Percentiles rank a stretch among this genome's conserved stretches.
Evolutionary conservation across 2,329 filamentous ascomycete genomes (phyloP).

Genomic region (Hypocreales sp.): DNA sequence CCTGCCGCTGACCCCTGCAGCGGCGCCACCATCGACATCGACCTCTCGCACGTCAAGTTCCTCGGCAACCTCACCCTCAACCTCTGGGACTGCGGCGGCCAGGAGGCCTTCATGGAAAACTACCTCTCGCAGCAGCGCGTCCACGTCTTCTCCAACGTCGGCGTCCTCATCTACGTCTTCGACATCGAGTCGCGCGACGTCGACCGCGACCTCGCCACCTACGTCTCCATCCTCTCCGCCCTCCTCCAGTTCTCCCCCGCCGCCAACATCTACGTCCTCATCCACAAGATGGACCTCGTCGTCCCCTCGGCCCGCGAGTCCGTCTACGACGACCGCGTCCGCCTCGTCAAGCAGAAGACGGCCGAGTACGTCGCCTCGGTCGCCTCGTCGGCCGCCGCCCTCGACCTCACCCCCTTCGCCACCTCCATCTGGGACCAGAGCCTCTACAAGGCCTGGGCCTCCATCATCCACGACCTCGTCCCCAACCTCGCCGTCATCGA

Average conservation of each 20-base stretch:
- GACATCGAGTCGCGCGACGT: conserved; percentile 95
- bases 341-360: conserved; percentile 62
- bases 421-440: conserved; percentile 99
- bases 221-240: conserved; percentile 78
- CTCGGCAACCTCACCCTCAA: conserved; percentile 95
- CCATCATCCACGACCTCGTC: conserved; percentile 95
- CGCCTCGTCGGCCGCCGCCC: conserved; percentile 11
- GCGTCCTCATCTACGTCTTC: conserved; percentile 93
- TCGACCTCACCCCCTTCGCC: conserved; percentile 75
- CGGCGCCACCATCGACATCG: conserved; percentile 94
- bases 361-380: conserved; percentile 29
- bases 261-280: conserved; percentile 82
- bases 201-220: conserved; percentile 82
- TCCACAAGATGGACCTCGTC: conserved; percentile 98
- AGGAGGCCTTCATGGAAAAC: conserved; percentile 98
- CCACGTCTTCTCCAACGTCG: conserved; percentile 93
- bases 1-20: no score
- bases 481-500: conserved; percentile 85
- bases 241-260: conserved; percentile 68
- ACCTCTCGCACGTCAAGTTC: conserved; percentile 97
- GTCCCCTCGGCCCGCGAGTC: conserved; percentile 62
- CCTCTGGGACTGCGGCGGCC: conserved; percentile 96
- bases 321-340: conserved; percentile 72
- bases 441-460: conserved; percentile 94
- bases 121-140: conserved; percentile 91